Conservation (phyloP, 2,329 filamentous ascomycete species). For the Cadophora gregata region DNA sequence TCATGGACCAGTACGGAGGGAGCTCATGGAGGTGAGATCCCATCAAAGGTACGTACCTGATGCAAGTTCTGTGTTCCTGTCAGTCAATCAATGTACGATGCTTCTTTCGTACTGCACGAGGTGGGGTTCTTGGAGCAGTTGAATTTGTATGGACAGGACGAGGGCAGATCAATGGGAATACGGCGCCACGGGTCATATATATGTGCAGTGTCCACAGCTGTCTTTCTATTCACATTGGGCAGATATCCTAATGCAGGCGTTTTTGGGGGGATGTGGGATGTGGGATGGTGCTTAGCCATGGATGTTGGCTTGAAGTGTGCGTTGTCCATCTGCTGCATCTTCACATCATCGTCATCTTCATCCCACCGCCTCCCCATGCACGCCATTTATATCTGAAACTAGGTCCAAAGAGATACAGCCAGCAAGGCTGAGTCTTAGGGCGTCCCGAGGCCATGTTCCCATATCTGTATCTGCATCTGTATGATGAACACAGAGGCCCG, state of each 20-base stretch:
- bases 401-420: not conserved
- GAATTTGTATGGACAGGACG: constrained; percentile 12
- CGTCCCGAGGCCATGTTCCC: not conserved
- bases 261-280: not conserved
- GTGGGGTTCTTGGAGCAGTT: not conserved
- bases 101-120: not conserved
- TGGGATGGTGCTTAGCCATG: not conserved
- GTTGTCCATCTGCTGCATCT: constrained; percentile 18
- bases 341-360: constrained; percentile 13
- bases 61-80: not conserved
- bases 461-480: constrained; percentile 16
- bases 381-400: constrained; percentile 7
- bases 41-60: constrained; percentile 11
- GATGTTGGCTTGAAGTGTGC: constrained; percentile 17
- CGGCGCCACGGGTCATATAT: constrained; percentile 13
- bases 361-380: constrained; percentile 18
- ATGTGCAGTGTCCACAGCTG: constrained; percentile 6
- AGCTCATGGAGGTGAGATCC: not conserved
- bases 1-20: not conserved
- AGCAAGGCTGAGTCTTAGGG: constrained; percentile 11
- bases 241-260: constrained; percentile 15
- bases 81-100: constrained; percentile 5
- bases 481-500: constrained; percentile 16
- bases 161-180: not conserved
- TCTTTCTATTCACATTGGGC: constrained; percentile 20